Evolutionary conservation across 371 early-diverging fungal species (phyloP), one percentile per base, ranked within the genome.

Genomic region (Lichtheimia ramosa): DNA sequence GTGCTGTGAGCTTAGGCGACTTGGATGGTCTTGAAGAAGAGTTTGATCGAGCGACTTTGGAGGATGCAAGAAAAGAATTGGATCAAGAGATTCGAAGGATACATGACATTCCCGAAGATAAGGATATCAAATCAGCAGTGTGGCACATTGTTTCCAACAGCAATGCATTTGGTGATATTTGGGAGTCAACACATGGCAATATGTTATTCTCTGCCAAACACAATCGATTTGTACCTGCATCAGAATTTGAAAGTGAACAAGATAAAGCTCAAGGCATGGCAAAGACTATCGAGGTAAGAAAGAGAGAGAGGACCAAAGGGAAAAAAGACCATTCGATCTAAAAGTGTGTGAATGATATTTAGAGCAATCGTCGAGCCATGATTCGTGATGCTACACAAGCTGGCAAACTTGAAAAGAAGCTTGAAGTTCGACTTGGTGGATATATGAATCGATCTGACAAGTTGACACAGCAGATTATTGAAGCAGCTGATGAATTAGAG

Each of bases 371-470:
- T n/a, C 82, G 83, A 56, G 57, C 73, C 5, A 93, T 95, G 93
- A 78, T 83, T n/a, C 76, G 83, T 53, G 88, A 92, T 56, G 92
- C 93, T 2, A 71, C 79, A 10, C 81, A 81, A 43, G 94, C 95
- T 1, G 78, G 82, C 18, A 96, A 96, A 69, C 54, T 91, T n/a
- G 96, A 96, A 64, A 93, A 91, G 69, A 90, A 90, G 61, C 68
- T 94, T 27, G 83, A 79, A 13, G 81, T 94, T 12, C 81, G 83
- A 18, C 70, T 95, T 28, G 97, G 96, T 56, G 96, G 96, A 28
- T 91, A 92, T 61, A 82, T 83, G 71, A 59, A 60, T 15, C 84
- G 94, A 43, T 82, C 92, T 3, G 79, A 80, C 50, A 59, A 79
- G 46, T 69, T 93, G 42, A 55, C 70, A 21, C 79, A 85, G 24